Conservation (phyloP, 306 rosid genomes). For the Rosa multiflora region DNA sequence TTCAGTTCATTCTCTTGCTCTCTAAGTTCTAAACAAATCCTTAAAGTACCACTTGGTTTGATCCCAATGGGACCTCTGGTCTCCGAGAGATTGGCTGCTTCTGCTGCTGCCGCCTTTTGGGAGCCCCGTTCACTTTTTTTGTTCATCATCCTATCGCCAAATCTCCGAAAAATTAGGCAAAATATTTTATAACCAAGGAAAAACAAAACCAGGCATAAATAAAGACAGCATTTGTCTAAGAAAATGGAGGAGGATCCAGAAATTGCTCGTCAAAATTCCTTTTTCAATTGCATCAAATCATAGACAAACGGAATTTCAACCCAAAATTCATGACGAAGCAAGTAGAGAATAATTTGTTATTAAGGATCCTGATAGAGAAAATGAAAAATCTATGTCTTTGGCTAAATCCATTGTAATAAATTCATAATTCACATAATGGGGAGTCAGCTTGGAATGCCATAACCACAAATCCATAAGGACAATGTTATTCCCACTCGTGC, state of each 20-base stretch:
- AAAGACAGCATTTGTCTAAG: background rate
- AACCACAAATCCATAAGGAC: background rate
- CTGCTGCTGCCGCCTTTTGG: background rate
- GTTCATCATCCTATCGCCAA: background rate
- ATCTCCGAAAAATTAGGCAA: background rate
- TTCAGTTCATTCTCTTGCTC: conserved; percentile 18
- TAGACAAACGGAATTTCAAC: background rate
- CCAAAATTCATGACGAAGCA: background rate
- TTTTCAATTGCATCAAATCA: background rate
- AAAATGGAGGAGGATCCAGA: background rate
- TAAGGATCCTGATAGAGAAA: background rate
- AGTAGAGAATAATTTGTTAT: background rate
- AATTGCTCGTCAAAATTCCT: background rate
- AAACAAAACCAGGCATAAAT: background rate
- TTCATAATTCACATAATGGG: background rate
- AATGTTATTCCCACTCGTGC: no score
- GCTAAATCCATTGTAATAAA: background rate
- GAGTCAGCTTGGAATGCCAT: background rate
- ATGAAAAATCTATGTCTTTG: background rate
- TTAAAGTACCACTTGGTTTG: conserved; percentile 37
- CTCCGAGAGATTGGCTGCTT: background rate
- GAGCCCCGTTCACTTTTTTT: background rate
- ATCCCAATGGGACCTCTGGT: background rate
- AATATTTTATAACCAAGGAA: background rate
- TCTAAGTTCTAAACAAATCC: conserved; percentile 37